Conservation (phyloP, 805 yeast species). For the Saccharomyces paradoxus region DNA sequence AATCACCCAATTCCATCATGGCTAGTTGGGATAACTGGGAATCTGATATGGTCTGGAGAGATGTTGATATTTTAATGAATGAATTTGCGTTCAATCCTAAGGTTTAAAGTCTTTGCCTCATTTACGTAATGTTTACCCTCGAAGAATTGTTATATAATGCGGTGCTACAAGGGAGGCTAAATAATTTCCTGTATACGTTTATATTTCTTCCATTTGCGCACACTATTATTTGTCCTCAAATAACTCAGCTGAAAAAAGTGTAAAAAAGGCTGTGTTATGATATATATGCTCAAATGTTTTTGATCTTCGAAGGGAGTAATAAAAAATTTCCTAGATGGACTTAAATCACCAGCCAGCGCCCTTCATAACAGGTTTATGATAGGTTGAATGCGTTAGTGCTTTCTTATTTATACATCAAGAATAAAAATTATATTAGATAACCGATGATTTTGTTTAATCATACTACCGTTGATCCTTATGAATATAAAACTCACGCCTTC, state of each 20-base stretch:
- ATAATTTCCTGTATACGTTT: background rate
- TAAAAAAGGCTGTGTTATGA: no score
- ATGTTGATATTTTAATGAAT: slow-evolving; percentile 82
- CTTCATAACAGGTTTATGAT: no score
- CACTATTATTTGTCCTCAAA: no score
- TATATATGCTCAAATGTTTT: no score
- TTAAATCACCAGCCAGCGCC: no score
- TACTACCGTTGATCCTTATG: background rate
- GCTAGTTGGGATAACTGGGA: slow-evolving; percentile 38
- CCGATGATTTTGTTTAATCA: background rate
- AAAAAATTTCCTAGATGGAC: no score
- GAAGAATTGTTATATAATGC: background rate
- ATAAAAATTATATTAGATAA: no score
- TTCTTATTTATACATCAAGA: no score
- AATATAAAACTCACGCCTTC: background rate
- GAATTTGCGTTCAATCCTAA: slow-evolving; percentile 80
- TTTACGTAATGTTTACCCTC: background rate
- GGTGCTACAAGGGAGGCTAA: background rate
- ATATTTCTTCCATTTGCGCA: no score
- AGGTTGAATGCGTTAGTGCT: no score
- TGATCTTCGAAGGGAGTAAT: no score
- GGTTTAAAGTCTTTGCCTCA: slow-evolving; percentile 15
- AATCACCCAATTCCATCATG: slow-evolving; percentile 25
- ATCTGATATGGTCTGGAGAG: slow-evolving; percentile 49
- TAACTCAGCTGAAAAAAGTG: no score